Percentiles rank a stretch among this genome's conserved stretches.
Conservation (phyloP, 345 rosid species). For the Boechera retrofracta region DNA sequence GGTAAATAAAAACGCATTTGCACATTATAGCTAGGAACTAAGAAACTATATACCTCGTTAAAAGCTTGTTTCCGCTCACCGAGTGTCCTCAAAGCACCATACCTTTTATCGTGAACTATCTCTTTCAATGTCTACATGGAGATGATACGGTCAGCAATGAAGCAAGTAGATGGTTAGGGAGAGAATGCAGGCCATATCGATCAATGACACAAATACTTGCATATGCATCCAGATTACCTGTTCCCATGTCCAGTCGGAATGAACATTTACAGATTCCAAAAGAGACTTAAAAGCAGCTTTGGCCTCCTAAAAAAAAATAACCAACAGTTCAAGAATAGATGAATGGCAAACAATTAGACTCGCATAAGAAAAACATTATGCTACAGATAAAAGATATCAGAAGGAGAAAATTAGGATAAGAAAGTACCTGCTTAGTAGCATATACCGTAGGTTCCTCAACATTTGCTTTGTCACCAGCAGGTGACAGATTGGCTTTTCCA, state of each 20-base stretch:
- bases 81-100: slow-evolving; percentile 85
- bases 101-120: slow-evolving; percentile 85
- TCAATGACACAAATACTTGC: slow-evolving; percentile 11
- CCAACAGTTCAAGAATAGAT: slow-evolving; percentile 13
- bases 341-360: slow-evolving; percentile 19
- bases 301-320: slow-evolving; percentile 68
- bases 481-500: slow-evolving; percentile 60
- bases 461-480: slow-evolving; percentile 65
- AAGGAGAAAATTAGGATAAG: slow-evolving; percentile 16
- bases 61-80: slow-evolving; percentile 99
- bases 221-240: slow-evolving; percentile 62
- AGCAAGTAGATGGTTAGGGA: slow-evolving; percentile 24
- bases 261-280: slow-evolving; percentile 83
- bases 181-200: slow-evolving; percentile 13
- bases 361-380: slow-evolving; percentile 15
- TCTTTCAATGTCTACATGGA: slow-evolving; percentile 76
- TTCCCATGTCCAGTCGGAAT: slow-evolving; percentile 99
- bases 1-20: neutral
- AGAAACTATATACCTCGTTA: slow-evolving; percentile 72
- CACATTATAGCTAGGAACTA: slow-evolving; percentile 19
- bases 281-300: slow-evolving; percentile 97
- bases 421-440: slow-evolving; percentile 80
- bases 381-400: slow-evolving; percentile 5
- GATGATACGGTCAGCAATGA: slow-evolving; percentile 41
- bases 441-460: slow-evolving; percentile 83